A percentile compares a stretch with the other conserved stretches of the same genome.
Evolutionary conservation across 768 basidiomycete genomes (phyloP).

Genomic region (Kwoniella botswanensis): DNA sequence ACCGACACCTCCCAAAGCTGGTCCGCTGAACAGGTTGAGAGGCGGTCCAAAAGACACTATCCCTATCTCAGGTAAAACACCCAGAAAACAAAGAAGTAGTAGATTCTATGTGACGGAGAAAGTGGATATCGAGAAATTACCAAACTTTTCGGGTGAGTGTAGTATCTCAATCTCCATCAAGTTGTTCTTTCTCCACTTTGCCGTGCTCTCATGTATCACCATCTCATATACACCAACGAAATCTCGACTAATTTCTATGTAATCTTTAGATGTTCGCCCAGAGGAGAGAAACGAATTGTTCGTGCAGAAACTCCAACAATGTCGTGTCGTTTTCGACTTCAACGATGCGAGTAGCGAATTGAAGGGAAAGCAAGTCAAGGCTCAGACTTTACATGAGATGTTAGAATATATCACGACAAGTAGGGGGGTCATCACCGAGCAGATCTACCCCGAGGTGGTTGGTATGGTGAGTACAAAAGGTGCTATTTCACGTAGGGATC

Average conservation of each 20-base stretch:
- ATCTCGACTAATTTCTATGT: neutral
- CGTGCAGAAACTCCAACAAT: constrained; percentile 92
- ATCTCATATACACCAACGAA: too few relatives aligned
- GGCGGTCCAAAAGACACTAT: constrained; percentile 86
- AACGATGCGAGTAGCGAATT: constrained; percentile 95
- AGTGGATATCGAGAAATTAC: constrained; percentile 92
- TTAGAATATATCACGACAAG: constrained; percentile 98
- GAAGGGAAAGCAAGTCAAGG: constrained; percentile 98
- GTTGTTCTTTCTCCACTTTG: constrained; percentile 11
- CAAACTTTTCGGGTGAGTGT: constrained; percentile 68
- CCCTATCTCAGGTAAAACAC: constrained; percentile 90
- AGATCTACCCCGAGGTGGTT: constrained; percentile 97
- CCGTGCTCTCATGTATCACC: constrained; percentile 5
- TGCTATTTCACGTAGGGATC: too few relatives aligned
- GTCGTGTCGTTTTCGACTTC: constrained; percentile 96
- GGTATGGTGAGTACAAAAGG: constrained; percentile 76
- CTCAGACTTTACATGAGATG: constrained; percentile 96
- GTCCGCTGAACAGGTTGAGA: constrained; percentile 57
- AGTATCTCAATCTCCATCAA: neutral
- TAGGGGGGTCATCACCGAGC: constrained; percentile 93
- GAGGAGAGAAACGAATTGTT: constrained; percentile 89
- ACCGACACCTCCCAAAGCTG: constrained; percentile 58
- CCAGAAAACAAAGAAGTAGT: constrained; percentile 92
- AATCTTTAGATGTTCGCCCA: constrained; percentile 75
- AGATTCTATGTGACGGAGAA: constrained; percentile 94